Conservation (phyloP, 148 eudicot species). For the Chenopodium quinoa region DNA sequence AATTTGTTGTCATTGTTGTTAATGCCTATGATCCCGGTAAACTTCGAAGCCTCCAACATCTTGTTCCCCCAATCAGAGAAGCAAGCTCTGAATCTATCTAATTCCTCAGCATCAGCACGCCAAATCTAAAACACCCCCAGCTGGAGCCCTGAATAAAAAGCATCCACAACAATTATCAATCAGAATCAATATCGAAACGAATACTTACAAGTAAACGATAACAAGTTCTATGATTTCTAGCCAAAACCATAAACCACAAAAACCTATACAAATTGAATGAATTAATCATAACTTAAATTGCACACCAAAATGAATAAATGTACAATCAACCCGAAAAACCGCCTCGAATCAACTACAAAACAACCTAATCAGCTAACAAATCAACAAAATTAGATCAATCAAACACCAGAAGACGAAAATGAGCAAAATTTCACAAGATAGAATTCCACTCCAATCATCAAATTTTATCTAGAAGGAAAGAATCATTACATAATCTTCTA, state of each 20-base stretch:
- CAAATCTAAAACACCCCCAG: constrained; percentile 17
- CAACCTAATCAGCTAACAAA: background rate
- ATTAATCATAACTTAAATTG: background rate
- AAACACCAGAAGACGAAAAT: background rate
- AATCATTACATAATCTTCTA: background rate
- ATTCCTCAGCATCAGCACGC: constrained; percentile 39
- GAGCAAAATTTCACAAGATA: background rate
- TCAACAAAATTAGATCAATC: background rate
- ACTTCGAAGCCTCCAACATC: constrained; percentile 91
- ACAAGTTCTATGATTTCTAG: background rate
- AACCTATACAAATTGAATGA: background rate
- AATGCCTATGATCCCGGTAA: constrained; percentile 71
- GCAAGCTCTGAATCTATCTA: constrained; percentile 34
- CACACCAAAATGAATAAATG: background rate
- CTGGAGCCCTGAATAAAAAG: constrained; percentile 22
- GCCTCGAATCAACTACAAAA: background rate
- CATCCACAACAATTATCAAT: background rate
- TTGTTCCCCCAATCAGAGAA: constrained; percentile 27
- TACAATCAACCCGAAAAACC: background rate
- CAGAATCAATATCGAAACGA: background rate
- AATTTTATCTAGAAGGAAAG: background rate
- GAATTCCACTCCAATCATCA: background rate
- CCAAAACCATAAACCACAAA: background rate
- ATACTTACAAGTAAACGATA: background rate
- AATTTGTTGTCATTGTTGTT: constrained; percentile 65